Conservation (phyloP, 208 protist species). For the Trypanosoma lewisi region DNA sequence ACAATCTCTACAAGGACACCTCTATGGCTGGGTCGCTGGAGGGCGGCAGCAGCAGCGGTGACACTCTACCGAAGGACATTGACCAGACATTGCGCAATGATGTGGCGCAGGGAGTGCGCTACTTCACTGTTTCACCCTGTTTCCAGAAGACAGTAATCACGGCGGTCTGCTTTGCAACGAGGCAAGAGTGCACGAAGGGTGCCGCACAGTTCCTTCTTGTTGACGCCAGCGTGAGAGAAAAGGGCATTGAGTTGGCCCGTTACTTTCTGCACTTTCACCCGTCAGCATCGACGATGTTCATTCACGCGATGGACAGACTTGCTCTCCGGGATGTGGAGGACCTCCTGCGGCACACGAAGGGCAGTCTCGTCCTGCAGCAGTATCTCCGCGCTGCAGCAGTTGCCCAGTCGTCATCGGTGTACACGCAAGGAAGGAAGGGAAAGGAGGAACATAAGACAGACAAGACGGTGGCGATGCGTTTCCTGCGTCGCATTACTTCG, state of each 20-base stretch:
- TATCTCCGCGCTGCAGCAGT: conserved; percentile 42
- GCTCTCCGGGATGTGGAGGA: conserved; percentile 54
- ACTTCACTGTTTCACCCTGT: conserved; percentile 44
- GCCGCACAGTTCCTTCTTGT: conserved; percentile 70
- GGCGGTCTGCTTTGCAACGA: conserved; percentile 37
- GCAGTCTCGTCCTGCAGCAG: conserved; percentile 82
- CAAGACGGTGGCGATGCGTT: conserved; percentile 33
- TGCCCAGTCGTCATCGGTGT: conserved; percentile 1
- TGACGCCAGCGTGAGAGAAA: conserved; percentile 47
- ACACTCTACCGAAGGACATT: conserved; percentile 51
- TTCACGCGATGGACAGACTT: conserved; percentile 71
- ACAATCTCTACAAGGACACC: background rate
- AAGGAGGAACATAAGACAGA: conserved; percentile 2
- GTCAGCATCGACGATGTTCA: conserved; percentile 47
- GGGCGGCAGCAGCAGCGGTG: conserved; percentile 27
- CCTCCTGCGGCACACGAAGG: conserved; percentile 42
- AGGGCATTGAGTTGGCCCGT: conserved; percentile 62
- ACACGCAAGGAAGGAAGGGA: conserved; percentile 10
- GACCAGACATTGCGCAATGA: conserved; percentile 44
- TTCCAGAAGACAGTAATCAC: conserved; percentile 48
- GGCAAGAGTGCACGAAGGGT: conserved; percentile 38
- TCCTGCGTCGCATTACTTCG: conserved; percentile 56
- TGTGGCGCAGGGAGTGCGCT: conserved; percentile 45
- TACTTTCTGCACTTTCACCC: conserved; percentile 73
- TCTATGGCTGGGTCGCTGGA: conserved; percentile 1